Base-by-base conservation (phyloP, 1,139 yeast species). In the Candida sp. region DNA sequence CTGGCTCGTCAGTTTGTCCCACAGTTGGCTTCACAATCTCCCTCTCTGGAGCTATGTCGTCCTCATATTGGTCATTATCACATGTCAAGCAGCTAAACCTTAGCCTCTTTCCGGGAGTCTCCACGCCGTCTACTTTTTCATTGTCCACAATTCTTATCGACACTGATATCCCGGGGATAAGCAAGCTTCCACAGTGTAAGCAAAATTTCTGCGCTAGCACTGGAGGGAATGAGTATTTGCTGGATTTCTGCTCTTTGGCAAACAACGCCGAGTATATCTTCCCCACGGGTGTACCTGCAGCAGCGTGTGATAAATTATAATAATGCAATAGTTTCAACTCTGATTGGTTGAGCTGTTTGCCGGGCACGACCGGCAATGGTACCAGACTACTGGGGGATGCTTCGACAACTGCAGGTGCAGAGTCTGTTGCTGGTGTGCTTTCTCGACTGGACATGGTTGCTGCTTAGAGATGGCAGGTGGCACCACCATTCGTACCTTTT, bases 91-190 rank as follows among this genome's bases (percentile, higher is more conserved):
- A 54, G 12, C 53, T 37, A 12, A 39, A 41, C 42, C 50, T 33
- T 23, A 49, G 31, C 27, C 49, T 48, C 27, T 53, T 39, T 7
- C 42, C 11, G n/a, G 8, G 7, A 25, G 27, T 34, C 7, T 25
- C 37, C 26, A 26, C 42, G 22, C 44, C 33, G 9, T 45, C 51
- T 11, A 49, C 50, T 45, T 55, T 58, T 11, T 47, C 46, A 5
- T 44, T 50, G 46, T 58, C 60, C 33, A 48, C 49, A 44, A 54
- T 58, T 50, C 60, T 47, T 27, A 58, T 61, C 61, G 33, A 60
- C 27, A 75, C 62, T 27, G 77, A 83, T 25, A 77, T 51, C 0
- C 84, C 84, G 0, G 86, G 81, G 1, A 84, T 66, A 46, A 70
- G 66, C 3, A 80, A 58, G 4, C 66, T 58, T 2, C 81, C 80